Evolutionary conservation across 106 monocot species (phyloP), one percentile per base, ranked within the genome.

Genomic region (Vanilla planifolia): DNA sequence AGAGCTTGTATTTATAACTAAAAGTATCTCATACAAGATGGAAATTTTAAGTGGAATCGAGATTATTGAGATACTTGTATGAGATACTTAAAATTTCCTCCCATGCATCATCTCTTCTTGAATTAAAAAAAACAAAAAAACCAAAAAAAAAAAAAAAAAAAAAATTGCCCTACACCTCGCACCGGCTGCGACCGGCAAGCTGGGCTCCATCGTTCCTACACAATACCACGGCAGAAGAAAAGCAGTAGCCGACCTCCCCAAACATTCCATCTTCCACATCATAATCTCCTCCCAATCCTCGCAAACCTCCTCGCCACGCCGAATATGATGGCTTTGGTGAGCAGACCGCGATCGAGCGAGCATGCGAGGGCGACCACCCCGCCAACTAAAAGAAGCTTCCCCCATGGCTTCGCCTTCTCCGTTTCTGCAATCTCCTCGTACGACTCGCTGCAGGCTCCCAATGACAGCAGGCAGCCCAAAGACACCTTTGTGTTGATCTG

Each of bases 291-390:
- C 29, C 83, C 80, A 33, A 55, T 63, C 71, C 51, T 80, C 15
- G 73, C 80, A 68, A 95, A 95, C 55, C 66, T 83, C 35, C 94
- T 67, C 0, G 94, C 94, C 35, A 89, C 83, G 55, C 94, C 94
- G 64, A 86, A 89, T 33, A 95, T 78, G 26, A 95, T 63, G 36
- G 89, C 89, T 56, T 95, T 95, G 8, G 94, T 95, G 34, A 95
- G 67, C 43, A 95, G 67, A 8, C 94, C 94, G 21, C 75, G 65
- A 32, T 95, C 83, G 33, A 95, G 71, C 0, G 72, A 78, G 30
- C 89, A 95, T 0, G 89, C 94, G 33, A 89, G 77, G 6, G 68
- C 79, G 11, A 95, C 62, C 16, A 83, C 94, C 26, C 89, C 86
- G 4, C 94, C 86, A 35, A 95, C 65, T 26, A 89, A 16, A 29